Conservation (phyloP, 1,284 basidiomycete species). For the Puccinia polysora region DNA sequence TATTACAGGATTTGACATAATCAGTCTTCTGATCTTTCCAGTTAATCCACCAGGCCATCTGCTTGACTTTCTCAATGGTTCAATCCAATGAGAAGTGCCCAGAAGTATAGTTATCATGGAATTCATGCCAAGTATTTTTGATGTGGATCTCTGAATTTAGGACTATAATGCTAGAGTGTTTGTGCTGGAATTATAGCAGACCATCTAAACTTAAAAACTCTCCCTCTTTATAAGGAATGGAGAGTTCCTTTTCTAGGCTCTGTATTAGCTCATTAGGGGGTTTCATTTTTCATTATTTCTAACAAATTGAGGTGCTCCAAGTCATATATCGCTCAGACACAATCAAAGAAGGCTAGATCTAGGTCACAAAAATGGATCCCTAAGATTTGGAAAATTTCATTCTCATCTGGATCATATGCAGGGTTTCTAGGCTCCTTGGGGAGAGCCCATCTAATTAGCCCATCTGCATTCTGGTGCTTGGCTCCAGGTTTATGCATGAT, state of each 20-base stretch:
- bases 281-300: background rate
- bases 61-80: background rate
- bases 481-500: background rate
- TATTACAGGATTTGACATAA: background rate
- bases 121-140: conserved; percentile 5
- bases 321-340: background rate
- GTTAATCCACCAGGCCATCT: background rate
- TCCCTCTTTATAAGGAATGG: background rate
- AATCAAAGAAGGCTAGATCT: background rate
- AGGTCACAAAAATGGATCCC: conserved; percentile 5
- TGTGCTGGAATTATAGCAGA: conserved; percentile 1
- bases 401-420: background rate
- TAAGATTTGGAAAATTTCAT: background rate
- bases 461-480: background rate
- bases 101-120: background rate
- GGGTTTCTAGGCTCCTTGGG: background rate
- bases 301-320: background rate
- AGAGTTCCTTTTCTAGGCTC: background rate
- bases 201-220: conserved; percentile 11
- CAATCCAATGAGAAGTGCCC: conserved; percentile 15
- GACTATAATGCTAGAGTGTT: background rate
- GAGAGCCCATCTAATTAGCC: background rate
- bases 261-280: background rate
- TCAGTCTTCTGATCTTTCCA: background rate
- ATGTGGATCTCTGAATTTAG: background rate